phyloP scores from a whole-genome alignment of 371 early-diverging fungal genomes.

The Mucor sp. region DNA sequence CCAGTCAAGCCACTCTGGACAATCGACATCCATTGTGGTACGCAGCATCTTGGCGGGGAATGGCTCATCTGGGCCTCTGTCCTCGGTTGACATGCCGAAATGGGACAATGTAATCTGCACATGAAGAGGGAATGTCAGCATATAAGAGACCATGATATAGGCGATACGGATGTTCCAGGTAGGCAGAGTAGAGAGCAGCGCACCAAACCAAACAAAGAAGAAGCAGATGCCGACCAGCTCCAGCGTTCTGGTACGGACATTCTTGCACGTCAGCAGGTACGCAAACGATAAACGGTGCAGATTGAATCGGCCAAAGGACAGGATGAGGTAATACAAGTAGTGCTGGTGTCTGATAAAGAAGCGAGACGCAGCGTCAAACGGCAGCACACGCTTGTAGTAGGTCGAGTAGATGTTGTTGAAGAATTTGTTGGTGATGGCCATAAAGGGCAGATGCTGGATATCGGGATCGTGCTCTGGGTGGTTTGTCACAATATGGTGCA shows the following conservation, averaged over 20 bases:
- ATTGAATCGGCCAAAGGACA: constrained; percentile 92
- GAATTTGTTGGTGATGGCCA: constrained; percentile 85
- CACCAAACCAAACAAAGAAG: constrained; percentile 84
- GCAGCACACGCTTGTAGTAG: constrained; percentile 84
- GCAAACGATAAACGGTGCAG: constrained; percentile 79
- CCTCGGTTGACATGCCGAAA: constrained; percentile 93
- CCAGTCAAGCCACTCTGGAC: constrained; percentile 95
- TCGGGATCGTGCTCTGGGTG: constrained; percentile 94
- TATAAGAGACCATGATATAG: constrained; percentile 81
- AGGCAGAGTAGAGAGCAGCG: constrained; percentile 70
- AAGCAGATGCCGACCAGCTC: constrained; percentile 72
- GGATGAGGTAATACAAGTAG: constrained; percentile 81
- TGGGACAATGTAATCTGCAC: constrained; percentile 96
- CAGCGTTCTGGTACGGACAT: constrained; percentile 70
- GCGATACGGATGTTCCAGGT: constrained; percentile 61
- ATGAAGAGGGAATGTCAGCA: constrained; percentile 85
- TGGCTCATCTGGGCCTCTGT: constrained; percentile 70
- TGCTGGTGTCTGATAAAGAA: constrained; percentile 84
- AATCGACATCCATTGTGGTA: constrained; percentile 97
- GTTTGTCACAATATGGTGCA: constrained; percentile 92
- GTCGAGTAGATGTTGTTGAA: constrained; percentile 87
- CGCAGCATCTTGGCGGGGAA: constrained; percentile 86
- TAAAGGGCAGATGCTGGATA: constrained; percentile 96
- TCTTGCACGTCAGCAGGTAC: constrained; percentile 61
- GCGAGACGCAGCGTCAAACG: constrained; percentile 77